phyloP scores from a whole-genome alignment of 108 stramenopile species.

The Nitzschia inconspicua region DNA sequence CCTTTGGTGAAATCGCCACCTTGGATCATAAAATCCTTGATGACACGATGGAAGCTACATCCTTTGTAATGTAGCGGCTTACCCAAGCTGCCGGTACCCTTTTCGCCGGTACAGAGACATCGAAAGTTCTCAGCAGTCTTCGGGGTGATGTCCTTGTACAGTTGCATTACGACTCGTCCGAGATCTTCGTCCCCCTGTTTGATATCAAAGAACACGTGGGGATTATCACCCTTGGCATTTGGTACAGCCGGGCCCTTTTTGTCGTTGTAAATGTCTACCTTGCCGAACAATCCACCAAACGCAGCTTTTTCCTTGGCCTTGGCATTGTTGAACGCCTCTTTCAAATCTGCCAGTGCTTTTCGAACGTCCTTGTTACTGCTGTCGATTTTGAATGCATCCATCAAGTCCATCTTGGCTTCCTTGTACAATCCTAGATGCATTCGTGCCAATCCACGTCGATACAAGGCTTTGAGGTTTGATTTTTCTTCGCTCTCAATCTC shows the following conservation, averaged over 20 bases:
- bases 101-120: conserved; percentile 94
- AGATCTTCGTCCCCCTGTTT: conserved; percentile 80
- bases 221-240: conserved; percentile 79
- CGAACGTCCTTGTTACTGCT: conserved; percentile 90
- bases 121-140: conserved; percentile 98
- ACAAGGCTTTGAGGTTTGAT: conserved; percentile 89
- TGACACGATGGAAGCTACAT: conserved; percentile 90
- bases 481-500: conserved; percentile 59
- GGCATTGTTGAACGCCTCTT: conserved; percentile 57
- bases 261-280: conserved; percentile 89
- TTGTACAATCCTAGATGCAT: conserved; percentile 84
- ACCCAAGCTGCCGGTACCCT: conserved; percentile 64
- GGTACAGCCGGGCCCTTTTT: conserved; percentile 74
- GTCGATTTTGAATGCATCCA: conserved; percentile 86
- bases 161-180: conserved; percentile 79
- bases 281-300: conserved; percentile 90
- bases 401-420: conserved; percentile 89
- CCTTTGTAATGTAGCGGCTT: conserved; percentile 92
- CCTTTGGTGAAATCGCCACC: conserved; percentile 95
- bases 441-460: conserved; percentile 77
- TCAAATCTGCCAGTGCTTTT: conserved; percentile 72
- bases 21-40: conserved; percentile 93
- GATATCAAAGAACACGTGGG: conserved; percentile 92
- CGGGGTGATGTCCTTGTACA: conserved; percentile 91
- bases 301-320: conserved; percentile 88